Evolutionary conservation across 148 eudicot species (phyloP).

Genomic region (Chenopodium album): DNA sequence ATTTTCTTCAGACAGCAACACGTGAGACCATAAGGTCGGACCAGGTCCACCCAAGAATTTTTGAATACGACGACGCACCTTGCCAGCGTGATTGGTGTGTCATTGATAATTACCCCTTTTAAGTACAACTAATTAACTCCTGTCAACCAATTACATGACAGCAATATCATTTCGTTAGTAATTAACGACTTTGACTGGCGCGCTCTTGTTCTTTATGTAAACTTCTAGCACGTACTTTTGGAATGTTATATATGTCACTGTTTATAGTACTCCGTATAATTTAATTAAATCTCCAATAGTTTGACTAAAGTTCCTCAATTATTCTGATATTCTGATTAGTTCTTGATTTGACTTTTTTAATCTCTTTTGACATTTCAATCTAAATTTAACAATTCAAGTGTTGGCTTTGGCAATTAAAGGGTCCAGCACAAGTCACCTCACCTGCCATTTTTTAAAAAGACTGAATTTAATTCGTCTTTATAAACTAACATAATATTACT

Average conservation of each 20-base stretch:
- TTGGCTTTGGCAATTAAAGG: not conserved
- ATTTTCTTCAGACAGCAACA: too few species aligned
- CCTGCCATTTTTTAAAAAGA: not conserved
- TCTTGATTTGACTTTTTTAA: conserved; percentile 4
- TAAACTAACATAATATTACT: too few species aligned
- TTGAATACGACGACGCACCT: too few species aligned
- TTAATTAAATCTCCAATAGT: not conserved
- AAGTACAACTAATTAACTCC: not conserved
- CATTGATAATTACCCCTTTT: too few species aligned
- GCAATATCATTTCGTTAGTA: not conserved
- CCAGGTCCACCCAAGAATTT: too few species aligned
- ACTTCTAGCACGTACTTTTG: not conserved
- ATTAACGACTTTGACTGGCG: not conserved
- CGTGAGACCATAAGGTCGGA: too few species aligned
- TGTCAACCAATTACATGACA: not conserved
- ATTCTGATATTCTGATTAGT: not conserved
- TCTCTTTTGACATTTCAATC: not conserved
- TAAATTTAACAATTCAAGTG: not conserved
- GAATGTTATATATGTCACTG: not conserved
- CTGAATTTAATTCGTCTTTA: not conserved
- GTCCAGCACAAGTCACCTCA: not conserved
- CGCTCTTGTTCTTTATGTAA: not conserved
- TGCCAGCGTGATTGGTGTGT: too few species aligned
- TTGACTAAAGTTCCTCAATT: not conserved
- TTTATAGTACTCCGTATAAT: not conserved